Percentiles rank a stretch among this genome's conserved stretches.
These are phyloP conservation scores for Hamigera avellanea DNA, from an alignment of 495 filamentous ascomycete species.

Conservation along the genomic window DNA sequence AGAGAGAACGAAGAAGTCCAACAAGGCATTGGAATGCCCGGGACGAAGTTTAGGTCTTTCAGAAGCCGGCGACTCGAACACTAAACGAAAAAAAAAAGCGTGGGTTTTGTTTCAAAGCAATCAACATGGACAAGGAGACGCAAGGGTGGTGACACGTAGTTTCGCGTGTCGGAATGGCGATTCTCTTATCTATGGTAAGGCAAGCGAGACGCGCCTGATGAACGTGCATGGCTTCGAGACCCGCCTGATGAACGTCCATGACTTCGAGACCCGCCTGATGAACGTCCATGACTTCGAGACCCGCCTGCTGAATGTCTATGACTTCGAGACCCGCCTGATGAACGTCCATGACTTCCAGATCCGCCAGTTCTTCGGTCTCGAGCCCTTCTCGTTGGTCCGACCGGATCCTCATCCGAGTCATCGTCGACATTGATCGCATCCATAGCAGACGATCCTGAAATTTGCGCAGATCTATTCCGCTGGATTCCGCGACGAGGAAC, in stretches of 20 bases:
- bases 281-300: no score
- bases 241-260: no score
- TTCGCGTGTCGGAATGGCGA: no score
- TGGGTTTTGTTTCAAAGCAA: no score
- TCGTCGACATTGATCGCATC: slow-evolving; percentile 17
- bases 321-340: background rate
- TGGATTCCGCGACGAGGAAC: background rate
- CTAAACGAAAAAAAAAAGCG: no score
- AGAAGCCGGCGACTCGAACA: no score
- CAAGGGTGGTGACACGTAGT: no score
- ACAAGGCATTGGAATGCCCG: background rate
- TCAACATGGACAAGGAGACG: no score
- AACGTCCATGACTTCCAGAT: background rate
- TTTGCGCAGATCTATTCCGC: background rate
- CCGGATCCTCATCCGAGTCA: slow-evolving; percentile 26
- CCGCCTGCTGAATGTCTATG: background rate
- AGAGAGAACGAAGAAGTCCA: background rate
- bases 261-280: background rate
- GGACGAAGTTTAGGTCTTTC: no score
- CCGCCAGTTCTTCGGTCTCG: slow-evolving; percentile 7
- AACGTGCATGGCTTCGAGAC: no score
- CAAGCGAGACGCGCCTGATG: no score
- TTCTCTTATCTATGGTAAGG: no score
- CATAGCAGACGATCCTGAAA: slow-evolving; percentile 7
- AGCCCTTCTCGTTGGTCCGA: slow-evolving; percentile 16